Base-by-base conservation (phyloP, 1,284 basidiomycete genomes). In the Malassezia obtusa region DNA sequence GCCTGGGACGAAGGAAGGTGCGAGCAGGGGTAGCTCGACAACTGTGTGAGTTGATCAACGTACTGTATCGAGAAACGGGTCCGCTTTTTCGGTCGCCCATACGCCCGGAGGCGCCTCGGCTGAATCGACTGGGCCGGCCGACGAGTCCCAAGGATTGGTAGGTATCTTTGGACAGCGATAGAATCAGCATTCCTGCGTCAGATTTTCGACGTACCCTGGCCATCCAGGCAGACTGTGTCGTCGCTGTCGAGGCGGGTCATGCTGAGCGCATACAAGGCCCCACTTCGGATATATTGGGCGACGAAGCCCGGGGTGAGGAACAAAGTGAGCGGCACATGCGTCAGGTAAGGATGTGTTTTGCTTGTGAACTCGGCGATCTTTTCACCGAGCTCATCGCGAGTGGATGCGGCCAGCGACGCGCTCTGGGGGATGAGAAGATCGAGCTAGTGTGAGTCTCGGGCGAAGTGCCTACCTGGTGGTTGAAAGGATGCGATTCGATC, bases 71-170 rank as follows among this genome's bases (percentile, higher is more conserved):
- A 8, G 63, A 60, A 22, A 59, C 57, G 1, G 58, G 45, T 0
- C 70, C 70, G 21, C 62, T 65, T 7, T 50, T 62, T 3, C 70
- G 57, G 22, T 72, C 70, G 2, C 60, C 67, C n/a, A 60, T 59
- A 7, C 68, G 56, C n/a, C 70, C 70, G 0, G 67, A 69, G 2
- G 68, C 47, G 24, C 57, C 37, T 15, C 59, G 59, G 0, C 59
- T 57, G 28, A 65, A 67, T 37, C 67, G 64, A 39, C 63, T 59
- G 1, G 64, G 61, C 14, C 68, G 55, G 11, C 70, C 70, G 4
- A 62, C 61, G 9, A 72, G 58, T 12, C 70, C 70, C 2, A 72
- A 61, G 4, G 62, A 62, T 41, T 69, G 68, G 43, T 72, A 72
- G 12, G 70, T 72, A n/a, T 69, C 66, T 37, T 66, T 66, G 44